phyloP scores from a whole-genome alignment of 176 grass and related monocot genomes.

The Dendrocalamus sinicus region DNA sequence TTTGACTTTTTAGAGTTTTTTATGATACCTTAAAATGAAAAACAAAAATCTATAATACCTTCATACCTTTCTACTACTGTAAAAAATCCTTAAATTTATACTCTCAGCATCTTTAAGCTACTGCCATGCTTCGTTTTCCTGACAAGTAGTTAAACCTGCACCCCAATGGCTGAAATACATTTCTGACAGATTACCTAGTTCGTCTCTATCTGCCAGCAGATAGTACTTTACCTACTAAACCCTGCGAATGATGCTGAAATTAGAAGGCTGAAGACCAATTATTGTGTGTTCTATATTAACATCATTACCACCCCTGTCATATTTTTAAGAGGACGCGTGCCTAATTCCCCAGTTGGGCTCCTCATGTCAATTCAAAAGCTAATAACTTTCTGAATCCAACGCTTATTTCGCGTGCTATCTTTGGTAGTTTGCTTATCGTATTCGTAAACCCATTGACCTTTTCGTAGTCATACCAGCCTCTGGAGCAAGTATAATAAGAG shows the following conservation, averaged over 20 bases:
- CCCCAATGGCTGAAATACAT: neutral
- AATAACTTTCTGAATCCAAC: neutral
- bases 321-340: slow-evolving; percentile 26
- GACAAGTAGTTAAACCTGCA: slow-evolving; percentile 6
- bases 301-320: neutral
- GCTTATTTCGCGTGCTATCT: neutral
- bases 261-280: neutral
- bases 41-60: no score
- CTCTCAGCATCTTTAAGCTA: neutral
- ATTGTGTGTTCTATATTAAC: neutral
- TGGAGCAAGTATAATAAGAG: no score
- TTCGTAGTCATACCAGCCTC: neutral
- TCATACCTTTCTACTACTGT: no score
- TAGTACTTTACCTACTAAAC: neutral
- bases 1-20: no score
- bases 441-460: neutral
- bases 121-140: neutral
- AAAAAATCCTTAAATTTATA: neutral
- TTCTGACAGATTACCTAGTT: neutral
- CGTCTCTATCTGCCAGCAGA: neutral
- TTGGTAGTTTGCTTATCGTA: neutral
- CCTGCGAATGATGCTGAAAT: neutral
- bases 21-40: no score
- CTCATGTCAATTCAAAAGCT: slow-evolving; percentile 10
- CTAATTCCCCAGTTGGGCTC: slow-evolving; percentile 33